phyloP scores from a whole-genome alignment of 257 asterid species.

The Petunia axillaris region DNA sequence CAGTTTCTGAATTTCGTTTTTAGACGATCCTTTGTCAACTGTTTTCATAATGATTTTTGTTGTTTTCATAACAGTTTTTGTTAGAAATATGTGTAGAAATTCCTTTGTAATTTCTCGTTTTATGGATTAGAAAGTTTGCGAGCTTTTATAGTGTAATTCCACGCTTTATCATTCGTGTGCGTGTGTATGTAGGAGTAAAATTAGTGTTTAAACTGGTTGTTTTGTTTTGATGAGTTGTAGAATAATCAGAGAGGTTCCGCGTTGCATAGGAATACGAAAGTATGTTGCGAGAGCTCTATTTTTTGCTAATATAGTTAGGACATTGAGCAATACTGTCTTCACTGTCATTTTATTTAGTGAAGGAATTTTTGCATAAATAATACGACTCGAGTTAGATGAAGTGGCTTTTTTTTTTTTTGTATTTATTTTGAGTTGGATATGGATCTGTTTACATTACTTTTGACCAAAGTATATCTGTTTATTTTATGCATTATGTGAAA shows the following conservation, averaged over 20 bases:
- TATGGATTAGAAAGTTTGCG: too few species aligned
- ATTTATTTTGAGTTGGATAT: not conserved
- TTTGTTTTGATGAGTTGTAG: not conserved
- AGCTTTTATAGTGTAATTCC: too few species aligned
- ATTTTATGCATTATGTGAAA: not conserved
- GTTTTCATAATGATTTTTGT: not conserved
- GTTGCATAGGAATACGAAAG: not conserved
- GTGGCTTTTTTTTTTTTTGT: not conserved
- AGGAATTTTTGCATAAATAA: not conserved
- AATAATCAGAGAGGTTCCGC: not conserved
- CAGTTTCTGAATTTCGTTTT: not conserved
- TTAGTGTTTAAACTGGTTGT: not conserved
- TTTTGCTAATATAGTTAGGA: not conserved
- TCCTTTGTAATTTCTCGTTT: not conserved
- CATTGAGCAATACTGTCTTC: not conserved
- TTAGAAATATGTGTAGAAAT: not conserved
- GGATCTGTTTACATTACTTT: constrained; percentile 10
- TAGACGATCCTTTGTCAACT: not conserved
- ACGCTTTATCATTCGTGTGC: not conserved
- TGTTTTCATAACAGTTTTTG: not conserved
- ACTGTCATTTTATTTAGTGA: not conserved
- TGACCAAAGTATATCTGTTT: not conserved
- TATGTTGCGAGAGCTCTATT: not conserved
- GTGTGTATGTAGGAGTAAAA: constrained; percentile 8
- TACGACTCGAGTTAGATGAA: not conserved